Evolutionary conservation across 768 basidiomycete species (phyloP).

Genomic region (Auricularia heimuer): DNA sequence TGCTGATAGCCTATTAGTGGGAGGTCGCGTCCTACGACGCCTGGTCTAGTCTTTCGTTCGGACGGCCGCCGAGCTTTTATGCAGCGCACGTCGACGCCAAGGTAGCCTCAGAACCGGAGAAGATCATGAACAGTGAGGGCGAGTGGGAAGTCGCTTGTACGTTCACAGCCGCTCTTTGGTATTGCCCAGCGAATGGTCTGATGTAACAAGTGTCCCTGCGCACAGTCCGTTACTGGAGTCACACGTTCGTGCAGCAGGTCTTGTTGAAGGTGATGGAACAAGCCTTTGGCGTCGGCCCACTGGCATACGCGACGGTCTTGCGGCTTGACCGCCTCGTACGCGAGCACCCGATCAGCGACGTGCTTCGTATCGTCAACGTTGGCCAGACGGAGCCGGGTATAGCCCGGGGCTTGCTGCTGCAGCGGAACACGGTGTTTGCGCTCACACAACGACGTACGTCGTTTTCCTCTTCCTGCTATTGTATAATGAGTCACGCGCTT

Average conservation of each 20-base stretch:
- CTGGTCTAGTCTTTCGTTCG: constrained; percentile 20
- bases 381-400: neutral
- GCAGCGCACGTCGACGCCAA: constrained; percentile 57
- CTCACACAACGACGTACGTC: neutral
- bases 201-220: constrained; percentile 34
- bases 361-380: neutral
- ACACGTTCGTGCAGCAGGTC: constrained; percentile 59
- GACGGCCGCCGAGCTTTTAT: constrained; percentile 58
- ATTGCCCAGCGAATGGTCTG: constrained; percentile 19
- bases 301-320: constrained; percentile 56
- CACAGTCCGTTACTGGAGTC: constrained; percentile 60
- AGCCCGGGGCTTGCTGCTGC: constrained; percentile 1
- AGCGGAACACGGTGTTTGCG: neutral
- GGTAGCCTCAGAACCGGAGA: constrained; percentile 41
- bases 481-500: too few relatives aligned
- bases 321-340: constrained; percentile 34
- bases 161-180: constrained; percentile 16
- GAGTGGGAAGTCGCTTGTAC: constrained; percentile 35
- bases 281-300: constrained; percentile 60
- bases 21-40: neutral
- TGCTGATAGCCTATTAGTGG: neutral
- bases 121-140: constrained; percentile 37
- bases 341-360: neutral
- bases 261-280: constrained; percentile 63
- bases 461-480: neutral